phyloP scores from a whole-genome alignment of 192 early-diverging fungal species.

The Podila minutissima region DNA sequence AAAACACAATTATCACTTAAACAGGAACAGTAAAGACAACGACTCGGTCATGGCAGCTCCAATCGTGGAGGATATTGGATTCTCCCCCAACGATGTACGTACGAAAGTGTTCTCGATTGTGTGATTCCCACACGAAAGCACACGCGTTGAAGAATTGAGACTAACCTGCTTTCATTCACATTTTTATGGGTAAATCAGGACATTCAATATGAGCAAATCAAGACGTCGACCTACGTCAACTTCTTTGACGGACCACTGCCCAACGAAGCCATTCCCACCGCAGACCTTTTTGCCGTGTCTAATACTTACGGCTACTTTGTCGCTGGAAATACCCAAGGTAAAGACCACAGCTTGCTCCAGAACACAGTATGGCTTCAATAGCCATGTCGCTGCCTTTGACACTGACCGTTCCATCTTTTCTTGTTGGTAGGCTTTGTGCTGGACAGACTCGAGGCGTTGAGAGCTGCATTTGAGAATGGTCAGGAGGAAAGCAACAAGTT shows the following conservation, averaged over 20 bases:
- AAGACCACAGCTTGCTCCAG: background rate
- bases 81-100: conserved; percentile 5
- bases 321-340: conserved; percentile 69
- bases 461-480: conserved; percentile 48
- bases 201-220: conserved; percentile 23
- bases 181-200: conserved; percentile 9
- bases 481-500: conserved; percentile 26
- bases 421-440: conserved; percentile 51
- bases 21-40: too few relatives aligned
- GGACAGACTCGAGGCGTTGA: conserved; percentile 38
- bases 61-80: conserved; percentile 10
- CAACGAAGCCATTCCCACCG: conserved; percentile 54
- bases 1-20: too few relatives aligned
- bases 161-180: background rate
- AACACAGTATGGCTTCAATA: background rate
- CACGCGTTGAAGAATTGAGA: too few relatives aligned
- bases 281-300: conserved; percentile 67
- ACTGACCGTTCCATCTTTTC: background rate
- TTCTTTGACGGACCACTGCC: conserved; percentile 22
- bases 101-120: too few relatives aligned
- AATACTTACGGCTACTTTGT: conserved; percentile 75
- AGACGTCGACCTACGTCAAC: conserved; percentile 8
- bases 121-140: background rate
- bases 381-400: background rate
- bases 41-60: conserved; percentile 13